A percentile compares a stretch with the other conserved stretches of the same genome.
Conservation (phyloP, 2,329 filamentous ascomycete species). For the Colletotrichum sp. region DNA sequence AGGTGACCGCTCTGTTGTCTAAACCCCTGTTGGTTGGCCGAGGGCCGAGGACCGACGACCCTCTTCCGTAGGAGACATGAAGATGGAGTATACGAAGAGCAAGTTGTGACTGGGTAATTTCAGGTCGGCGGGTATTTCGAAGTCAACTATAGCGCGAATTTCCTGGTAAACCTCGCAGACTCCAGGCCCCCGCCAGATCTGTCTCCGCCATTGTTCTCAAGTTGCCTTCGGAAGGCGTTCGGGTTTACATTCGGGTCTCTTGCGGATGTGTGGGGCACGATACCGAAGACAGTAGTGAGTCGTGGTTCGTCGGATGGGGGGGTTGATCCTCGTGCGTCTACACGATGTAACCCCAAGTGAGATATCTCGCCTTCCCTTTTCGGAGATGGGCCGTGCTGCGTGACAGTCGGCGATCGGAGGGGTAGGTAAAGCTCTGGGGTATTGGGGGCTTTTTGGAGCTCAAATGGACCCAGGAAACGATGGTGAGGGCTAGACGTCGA, state of each 20-base stretch:
- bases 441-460: neutral
- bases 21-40: neutral
- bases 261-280: neutral
- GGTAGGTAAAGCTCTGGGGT: neutral
- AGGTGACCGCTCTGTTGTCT: neutral
- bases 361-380: constrained; percentile 13
- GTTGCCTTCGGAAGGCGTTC: neutral
- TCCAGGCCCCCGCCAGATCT: neutral
- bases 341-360: constrained; percentile 3
- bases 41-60: neutral
- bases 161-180: neutral
- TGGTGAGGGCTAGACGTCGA: neutral
- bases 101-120: neutral
- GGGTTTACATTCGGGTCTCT: neutral
- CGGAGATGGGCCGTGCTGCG: neutral
- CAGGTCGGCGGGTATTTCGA: neutral
- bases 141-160: neutral
- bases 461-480: neutral
- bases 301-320: neutral
- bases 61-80: neutral
- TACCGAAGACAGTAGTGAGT: neutral
- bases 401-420: neutral
- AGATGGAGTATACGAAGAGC: neutral
- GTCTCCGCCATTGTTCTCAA: neutral
- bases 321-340: neutral